phyloP scores from a whole-genome alignment of 371 early-diverging fungal genomes.

The Parasitella parasitica region DNA sequence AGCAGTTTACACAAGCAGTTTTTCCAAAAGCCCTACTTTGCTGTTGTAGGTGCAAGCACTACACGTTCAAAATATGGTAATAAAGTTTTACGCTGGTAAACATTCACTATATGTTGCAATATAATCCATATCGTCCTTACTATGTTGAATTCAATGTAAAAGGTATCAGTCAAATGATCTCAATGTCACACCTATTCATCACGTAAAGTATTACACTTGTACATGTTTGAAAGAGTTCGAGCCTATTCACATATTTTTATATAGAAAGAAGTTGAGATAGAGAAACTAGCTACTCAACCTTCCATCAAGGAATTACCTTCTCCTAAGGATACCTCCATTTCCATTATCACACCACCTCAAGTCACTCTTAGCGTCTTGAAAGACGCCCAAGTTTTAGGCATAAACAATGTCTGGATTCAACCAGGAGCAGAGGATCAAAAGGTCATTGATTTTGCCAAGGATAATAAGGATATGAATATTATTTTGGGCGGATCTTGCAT shows the following conservation, averaged over 20 bases:
- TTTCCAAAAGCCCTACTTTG: constrained; percentile 47
- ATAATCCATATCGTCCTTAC: too few species aligned
- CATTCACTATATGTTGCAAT: neutral
- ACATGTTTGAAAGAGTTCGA: neutral
- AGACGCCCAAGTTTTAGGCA: constrained; percentile 63
- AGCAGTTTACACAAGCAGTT: constrained; percentile 23
- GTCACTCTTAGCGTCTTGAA: constrained; percentile 64
- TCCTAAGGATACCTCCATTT: constrained; percentile 53
- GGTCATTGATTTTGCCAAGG: constrained; percentile 50
- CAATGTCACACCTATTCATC: constrained; percentile 51
- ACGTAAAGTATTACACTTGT: constrained; percentile 18
- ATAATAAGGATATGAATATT: constrained; percentile 44
- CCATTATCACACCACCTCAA: constrained; percentile 79
- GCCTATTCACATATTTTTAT: neutral
- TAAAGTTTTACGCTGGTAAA: constrained; percentile 72
- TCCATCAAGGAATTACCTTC: constrained; percentile 47
- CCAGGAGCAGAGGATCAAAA: constrained; percentile 72
- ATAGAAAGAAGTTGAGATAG: constrained; percentile 55
- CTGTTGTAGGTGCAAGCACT: constrained; percentile 77
- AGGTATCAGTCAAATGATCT: constrained; percentile 45
- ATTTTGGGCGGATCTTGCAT: constrained; percentile 78
- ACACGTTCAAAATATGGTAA: constrained; percentile 78
- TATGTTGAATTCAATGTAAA: neutral
- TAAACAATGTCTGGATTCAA: constrained; percentile 77
- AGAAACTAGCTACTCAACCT: constrained; percentile 36